Evolutionary conservation across 1,284 basidiomycete species (phyloP), one percentile per base, ranked within the genome.

Genomic region (Rhodotorula glutinis): DNA sequence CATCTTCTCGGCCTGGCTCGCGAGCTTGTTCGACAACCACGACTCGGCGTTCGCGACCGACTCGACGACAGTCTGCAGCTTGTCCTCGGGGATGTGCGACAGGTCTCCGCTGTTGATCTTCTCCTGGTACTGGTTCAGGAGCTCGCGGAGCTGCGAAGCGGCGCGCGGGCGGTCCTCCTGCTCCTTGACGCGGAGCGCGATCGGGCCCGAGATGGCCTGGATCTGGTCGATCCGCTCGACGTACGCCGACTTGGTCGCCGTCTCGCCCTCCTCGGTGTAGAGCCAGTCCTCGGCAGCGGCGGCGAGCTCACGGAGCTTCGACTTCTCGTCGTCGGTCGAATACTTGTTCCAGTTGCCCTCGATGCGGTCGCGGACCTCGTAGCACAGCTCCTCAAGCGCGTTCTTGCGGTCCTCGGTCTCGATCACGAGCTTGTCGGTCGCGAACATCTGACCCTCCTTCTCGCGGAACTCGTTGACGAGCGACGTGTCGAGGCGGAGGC

Each of bases 321-420:
- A 79, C 82, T 93, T 93, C 82, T 96, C 92, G 21, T 81, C 77
- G 0, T 86, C 64, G 76, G 88, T 84, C 59, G 88, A 88, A 79
- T 84, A 96, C 30, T 85, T 63, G 29, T 87, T 86, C 77, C 88
- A 94, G 62, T 88, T 86, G 66, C 89, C 89, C 46, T 96, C 92
- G 68, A 97, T 85, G 58, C 57, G 62, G 79, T 86, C 83, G 61
- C 92, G 89, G 75, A 85, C 91, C 79, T 97, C 92, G 82, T 96
- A 96, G 71, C 96, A 88, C 82, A 94, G 96, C 82, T 96, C 93
- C 82, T 97, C 93, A 30, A 97, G 86, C 21, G 92, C 92, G 79
- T 97, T 96, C 83, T 95, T 97, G 79, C 90, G 87, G 80, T 96
- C 90, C 90, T 95, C 92, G 65, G 93, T 96, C 79, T 96, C 93